These are phyloP conservation scores for Cutaneotrichosporon arboriforme DNA, from an alignment of 1,284 basidiomycete genomes.

Conservation along the genomic window DNA sequence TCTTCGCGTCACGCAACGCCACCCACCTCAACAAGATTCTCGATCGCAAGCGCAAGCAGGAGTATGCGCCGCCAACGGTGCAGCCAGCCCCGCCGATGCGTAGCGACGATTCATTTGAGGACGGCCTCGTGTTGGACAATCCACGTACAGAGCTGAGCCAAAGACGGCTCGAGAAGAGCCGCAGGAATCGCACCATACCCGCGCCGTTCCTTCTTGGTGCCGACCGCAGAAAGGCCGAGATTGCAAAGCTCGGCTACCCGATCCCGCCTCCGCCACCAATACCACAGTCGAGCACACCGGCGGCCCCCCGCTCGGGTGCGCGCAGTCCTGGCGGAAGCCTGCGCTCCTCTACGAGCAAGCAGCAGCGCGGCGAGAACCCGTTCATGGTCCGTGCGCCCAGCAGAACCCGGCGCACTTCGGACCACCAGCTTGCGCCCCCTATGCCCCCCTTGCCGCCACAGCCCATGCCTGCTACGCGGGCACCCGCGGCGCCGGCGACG, in stretches of 20 bases:
- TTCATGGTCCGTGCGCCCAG: background rate
- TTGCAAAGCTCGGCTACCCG: background rate
- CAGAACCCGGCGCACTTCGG: background rate
- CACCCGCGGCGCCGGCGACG: conserved; percentile 5
- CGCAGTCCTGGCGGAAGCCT: background rate
- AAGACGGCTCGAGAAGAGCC: conserved; percentile 26
- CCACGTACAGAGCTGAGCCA: conserved; percentile 37
- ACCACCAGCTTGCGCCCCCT: conserved; percentile 10
- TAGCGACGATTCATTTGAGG: conserved; percentile 43
- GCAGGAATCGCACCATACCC: conserved; percentile 18
- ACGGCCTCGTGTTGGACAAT: conserved; percentile 44
- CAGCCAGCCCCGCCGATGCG: conserved; percentile 7
- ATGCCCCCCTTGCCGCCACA: conserved; percentile 8
- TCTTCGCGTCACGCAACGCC: conserved; percentile 33
- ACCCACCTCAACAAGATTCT: conserved; percentile 41
- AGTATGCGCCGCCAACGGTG: conserved; percentile 18
- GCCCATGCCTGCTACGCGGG: background rate
- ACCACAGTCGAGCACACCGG: background rate
- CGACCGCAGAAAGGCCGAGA: conserved; percentile 8
- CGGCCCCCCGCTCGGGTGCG: background rate
- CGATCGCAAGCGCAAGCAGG: conserved; percentile 40
- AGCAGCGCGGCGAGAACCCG: conserved; percentile 3
- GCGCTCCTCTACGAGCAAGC: background rate
- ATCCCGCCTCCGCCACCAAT: background rate
- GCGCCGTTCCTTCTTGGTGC: conserved; percentile 16